Base-by-base conservation (phyloP, 2,329 filamentous ascomycete genomes). In the Xylariaceae sp. region DNA sequence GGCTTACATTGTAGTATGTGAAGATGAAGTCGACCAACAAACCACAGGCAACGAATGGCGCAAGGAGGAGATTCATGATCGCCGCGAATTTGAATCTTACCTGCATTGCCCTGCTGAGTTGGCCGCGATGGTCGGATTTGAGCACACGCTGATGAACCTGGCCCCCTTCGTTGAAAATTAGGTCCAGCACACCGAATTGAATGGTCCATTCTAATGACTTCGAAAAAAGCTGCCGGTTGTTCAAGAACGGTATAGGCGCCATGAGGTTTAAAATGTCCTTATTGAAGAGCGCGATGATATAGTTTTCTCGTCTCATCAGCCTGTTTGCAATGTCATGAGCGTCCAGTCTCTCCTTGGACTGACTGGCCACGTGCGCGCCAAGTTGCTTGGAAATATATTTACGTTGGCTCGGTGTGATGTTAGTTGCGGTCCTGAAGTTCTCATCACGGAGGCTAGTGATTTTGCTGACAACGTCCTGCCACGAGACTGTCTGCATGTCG, bases 261-360 rank as follows among this genome's bases (percentile, higher is more conserved):
- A 89, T 92, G 51, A 97, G 79, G 70, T 99, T 88, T 48, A 99
- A 75, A 44, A 97, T 85, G 62, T 97, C 94, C 73, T 99, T 97
- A 78, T 99, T 99, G 76, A 97, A 91, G 68, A 99, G 80, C 3
- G 94, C 94, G 68, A 99, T 97, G 63, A 97, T 83, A 68, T 97
- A 99, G 70, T 99, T 99, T 64, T 97, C 93, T 70, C 90, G 89
- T 60, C 94, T 88, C 94, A 99, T 97, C 51, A 99, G 77, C 37
- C 94, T 86, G 71, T 97, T 99, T 5, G 94, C 94, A 72, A 99
- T 97, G 70, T 97, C 94, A 68, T 97, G 91, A 9, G 94, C 94
- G 74, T 97, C 94, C 67, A 99, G 87, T 63, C 93, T 84, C 75
- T 97, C 91, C 73, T 97, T 96, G 18, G 91, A 95, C 71, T 95